Evolutionary conservation across 768 basidiomycete genomes (phyloP).

Genomic region (Podaxis sp.): DNA sequence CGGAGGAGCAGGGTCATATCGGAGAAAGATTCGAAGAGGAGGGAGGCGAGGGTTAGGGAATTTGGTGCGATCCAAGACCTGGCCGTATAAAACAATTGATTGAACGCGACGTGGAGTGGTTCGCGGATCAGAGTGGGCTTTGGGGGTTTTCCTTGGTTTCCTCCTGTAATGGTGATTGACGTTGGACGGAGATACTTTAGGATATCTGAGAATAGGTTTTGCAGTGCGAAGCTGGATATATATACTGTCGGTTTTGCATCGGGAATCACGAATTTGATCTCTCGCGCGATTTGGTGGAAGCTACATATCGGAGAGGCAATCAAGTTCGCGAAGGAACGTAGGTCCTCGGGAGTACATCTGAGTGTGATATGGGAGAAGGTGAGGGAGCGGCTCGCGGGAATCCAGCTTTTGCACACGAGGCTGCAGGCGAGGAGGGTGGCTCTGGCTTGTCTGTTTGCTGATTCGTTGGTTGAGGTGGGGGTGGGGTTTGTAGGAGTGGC

Average conservation of each 20-base stretch:
- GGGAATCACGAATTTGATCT: not conserved
- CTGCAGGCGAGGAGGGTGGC: slow-evolving; percentile 20
- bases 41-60: not conserved
- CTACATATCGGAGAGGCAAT: slow-evolving; percentile 1
- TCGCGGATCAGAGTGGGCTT: not conserved
- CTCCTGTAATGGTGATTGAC: not conserved
- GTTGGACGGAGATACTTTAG: not conserved
- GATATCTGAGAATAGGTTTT: not conserved
- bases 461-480: not conserved
- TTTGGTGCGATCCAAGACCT: not conserved
- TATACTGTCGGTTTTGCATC: not conserved
- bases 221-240: not conserved
- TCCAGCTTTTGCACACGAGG: slow-evolving; percentile 26
- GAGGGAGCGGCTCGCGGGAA: slow-evolving; percentile 15
- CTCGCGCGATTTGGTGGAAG: not conserved
- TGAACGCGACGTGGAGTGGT: not conserved
- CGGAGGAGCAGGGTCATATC: slow-evolving; percentile 1
- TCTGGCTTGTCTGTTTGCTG: slow-evolving; percentile 4
- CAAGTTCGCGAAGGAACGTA: not conserved
- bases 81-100: not conserved
- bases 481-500: not conserved
- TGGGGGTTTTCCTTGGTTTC: not conserved
- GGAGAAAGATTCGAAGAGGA: slow-evolving; percentile 4
- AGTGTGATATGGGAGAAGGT: not conserved
- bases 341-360: not conserved